phyloP scores from a whole-genome alignment of 1,284 basidiomycete species.

The Rhizoctonia solani region DNA sequence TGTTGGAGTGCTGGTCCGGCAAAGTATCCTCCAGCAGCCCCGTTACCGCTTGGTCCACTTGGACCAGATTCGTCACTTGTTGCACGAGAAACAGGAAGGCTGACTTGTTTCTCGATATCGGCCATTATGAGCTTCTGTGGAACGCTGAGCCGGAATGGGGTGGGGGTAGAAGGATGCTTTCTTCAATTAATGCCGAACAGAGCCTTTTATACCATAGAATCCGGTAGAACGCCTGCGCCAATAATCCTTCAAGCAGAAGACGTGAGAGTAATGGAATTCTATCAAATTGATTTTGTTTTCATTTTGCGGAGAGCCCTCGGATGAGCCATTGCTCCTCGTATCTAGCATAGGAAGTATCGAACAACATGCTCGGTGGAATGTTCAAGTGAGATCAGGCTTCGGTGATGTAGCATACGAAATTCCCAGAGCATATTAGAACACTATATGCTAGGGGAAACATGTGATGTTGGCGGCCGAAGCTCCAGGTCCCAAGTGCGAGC shows the following conservation, averaged over 20 bases:
- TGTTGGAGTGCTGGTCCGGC: background rate
- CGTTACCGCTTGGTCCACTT: background rate
- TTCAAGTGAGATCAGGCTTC: conserved; percentile 26
- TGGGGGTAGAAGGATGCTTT: background rate
- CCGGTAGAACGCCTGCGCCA: too few relatives aligned
- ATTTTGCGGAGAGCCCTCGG: background rate
- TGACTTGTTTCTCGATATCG: conserved; percentile 18
- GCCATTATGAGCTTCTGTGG: conserved; percentile 8
- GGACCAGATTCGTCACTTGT: conserved; percentile 15
- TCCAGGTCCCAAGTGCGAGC: background rate
- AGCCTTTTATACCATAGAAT: conserved; percentile 7
- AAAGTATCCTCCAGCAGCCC: background rate
- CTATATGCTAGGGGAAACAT: too few relatives aligned
- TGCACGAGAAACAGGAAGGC: background rate
- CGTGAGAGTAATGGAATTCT: conserved; percentile 1
- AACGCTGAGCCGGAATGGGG: background rate
- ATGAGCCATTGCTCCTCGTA: background rate
- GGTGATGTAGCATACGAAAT: conserved; percentile 7
- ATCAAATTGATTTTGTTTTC: background rate
- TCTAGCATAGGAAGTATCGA: background rate
- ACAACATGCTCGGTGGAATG: background rate
- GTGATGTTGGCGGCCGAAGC: too few relatives aligned
- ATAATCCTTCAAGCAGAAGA: too few relatives aligned
- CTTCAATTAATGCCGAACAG: background rate
- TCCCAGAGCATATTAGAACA: background rate